These are phyloP conservation scores for Rhodotorula glutinis DNA, from an alignment of 1,284 basidiomycete species.

Conservation along the genomic window DNA sequence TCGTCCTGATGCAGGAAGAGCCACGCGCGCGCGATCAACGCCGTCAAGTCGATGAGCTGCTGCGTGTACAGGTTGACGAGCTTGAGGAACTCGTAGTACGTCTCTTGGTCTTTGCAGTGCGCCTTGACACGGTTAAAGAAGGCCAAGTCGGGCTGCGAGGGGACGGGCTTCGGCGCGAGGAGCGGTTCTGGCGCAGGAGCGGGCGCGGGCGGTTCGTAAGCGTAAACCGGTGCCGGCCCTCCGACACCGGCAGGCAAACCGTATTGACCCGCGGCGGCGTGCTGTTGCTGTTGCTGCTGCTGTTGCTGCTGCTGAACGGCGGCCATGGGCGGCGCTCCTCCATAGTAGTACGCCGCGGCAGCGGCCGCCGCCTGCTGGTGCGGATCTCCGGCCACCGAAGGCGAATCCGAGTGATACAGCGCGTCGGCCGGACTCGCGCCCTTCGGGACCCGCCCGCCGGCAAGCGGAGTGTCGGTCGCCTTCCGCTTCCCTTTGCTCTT, in stretches of 20 bases:
- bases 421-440: conserved; percentile 25
- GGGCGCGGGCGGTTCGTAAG: conserved; percentile 34
- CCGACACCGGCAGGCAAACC: conserved; percentile 7
- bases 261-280: neutral
- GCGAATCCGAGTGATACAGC: conserved; percentile 22
- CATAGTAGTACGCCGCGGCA: conserved; percentile 9
- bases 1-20: conserved; percentile 72
- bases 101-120: conserved; percentile 63
- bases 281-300: neutral
- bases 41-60: conserved; percentile 78
- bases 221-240: conserved; percentile 21
- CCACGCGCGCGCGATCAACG: conserved; percentile 73
- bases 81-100: conserved; percentile 94
- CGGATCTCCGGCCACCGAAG: conserved; percentile 3
- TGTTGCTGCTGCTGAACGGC: neutral
- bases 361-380: conserved; percentile 2
- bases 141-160: conserved; percentile 47
- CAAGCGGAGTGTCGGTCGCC: conserved; percentile 11
- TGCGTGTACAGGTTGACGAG: conserved; percentile 91
- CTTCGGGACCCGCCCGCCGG: conserved; percentile 4
- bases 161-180: conserved; percentile 37
- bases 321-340: neutral
- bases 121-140: conserved; percentile 88
- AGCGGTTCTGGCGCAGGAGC: conserved; percentile 39
- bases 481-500: conserved; percentile 33